Evolutionary conservation across 305 asterid genomes (phyloP).

Genomic region (Rubia tinctorum): DNA sequence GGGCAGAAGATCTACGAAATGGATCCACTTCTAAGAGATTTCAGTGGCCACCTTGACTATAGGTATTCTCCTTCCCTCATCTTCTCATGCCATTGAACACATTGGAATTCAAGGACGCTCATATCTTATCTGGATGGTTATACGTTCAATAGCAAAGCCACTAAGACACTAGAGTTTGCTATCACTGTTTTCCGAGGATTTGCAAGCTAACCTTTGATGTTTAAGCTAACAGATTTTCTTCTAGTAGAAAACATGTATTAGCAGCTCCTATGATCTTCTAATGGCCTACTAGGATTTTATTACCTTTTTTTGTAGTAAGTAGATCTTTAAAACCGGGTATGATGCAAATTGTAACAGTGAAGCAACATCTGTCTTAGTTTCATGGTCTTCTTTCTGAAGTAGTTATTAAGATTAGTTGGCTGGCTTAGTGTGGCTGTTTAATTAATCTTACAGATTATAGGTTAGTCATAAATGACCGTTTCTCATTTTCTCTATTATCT

Average conservation of each 20-base stretch:
- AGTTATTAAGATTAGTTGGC: not conserved
- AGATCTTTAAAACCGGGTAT: not conserved
- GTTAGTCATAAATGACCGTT: not conserved
- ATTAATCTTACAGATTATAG: not conserved
- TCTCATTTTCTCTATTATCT: not conserved
- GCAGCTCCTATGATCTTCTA: not conserved
- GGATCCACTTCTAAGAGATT: conserved; percentile 70
- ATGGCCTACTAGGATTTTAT: not conserved
- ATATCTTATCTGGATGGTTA: not conserved
- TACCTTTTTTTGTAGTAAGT: not conserved
- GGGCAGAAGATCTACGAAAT: conserved; percentile 91
- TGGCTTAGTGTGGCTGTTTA: not conserved
- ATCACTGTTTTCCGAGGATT: not conserved
- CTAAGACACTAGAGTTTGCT: not conserved
- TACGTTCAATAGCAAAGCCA: not conserved
- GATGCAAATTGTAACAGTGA: not conserved
- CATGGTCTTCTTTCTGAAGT: not conserved
- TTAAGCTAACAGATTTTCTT: not conserved
- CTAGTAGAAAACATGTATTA: not conserved
- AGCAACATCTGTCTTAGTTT: not conserved
- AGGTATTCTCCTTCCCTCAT: conserved; percentile 41
- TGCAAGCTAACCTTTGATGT: not conserved
- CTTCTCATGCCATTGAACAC: conserved; percentile 3
- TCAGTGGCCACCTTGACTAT: conserved; percentile 80
- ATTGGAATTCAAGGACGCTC: not conserved